phyloP scores from a whole-genome alignment of 164 flowering plant genomes.

The Vitis cinerea region DNA sequence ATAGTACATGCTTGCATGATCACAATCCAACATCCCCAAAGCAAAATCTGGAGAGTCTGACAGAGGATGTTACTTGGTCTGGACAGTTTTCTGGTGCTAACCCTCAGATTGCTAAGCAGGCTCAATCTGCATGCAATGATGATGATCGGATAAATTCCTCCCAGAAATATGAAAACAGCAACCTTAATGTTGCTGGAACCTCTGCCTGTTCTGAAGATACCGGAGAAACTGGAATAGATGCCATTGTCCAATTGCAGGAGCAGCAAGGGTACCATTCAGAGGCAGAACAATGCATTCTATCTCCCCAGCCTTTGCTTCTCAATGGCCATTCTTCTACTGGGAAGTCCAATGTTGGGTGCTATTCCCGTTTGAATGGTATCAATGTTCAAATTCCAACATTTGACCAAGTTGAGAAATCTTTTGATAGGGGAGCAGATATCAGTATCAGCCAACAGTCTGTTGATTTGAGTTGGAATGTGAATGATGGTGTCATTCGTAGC shows the following conservation, averaged over 20 bases:
- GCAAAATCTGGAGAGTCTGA: conserved; percentile 8
- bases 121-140: conserved; percentile 18
- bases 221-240: conserved; percentile 16
- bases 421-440: conserved; percentile 26
- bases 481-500: conserved; percentile 40
- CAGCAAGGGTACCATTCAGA: conserved; percentile 17
- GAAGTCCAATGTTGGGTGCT: conserved; percentile 19
- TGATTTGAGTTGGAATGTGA: conserved; percentile 40
- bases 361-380: conserved; percentile 33
- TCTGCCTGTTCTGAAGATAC: conserved; percentile 23
- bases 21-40: conserved; percentile 22
- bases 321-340: conserved; percentile 18
- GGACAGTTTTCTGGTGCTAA: conserved; percentile 17
- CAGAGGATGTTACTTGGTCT: conserved; percentile 23
- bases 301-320: conserved; percentile 18
- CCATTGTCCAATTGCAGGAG: conserved; percentile 16
- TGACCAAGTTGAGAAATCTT: conserved; percentile 29
- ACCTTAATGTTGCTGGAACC: conserved; percentile 22
- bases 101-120: conserved; percentile 20
- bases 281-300: conserved; percentile 17
- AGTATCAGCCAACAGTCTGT: conserved; percentile 26
- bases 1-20: conserved; percentile 34
- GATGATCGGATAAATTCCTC: conserved; percentile 20
- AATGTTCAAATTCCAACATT: conserved; percentile 47
- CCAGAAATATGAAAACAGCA: conserved; percentile 7